Evolutionary conservation across 2,329 filamentous ascomycete genomes (phyloP).

Genomic region (Aspergillus amoenus): DNA sequence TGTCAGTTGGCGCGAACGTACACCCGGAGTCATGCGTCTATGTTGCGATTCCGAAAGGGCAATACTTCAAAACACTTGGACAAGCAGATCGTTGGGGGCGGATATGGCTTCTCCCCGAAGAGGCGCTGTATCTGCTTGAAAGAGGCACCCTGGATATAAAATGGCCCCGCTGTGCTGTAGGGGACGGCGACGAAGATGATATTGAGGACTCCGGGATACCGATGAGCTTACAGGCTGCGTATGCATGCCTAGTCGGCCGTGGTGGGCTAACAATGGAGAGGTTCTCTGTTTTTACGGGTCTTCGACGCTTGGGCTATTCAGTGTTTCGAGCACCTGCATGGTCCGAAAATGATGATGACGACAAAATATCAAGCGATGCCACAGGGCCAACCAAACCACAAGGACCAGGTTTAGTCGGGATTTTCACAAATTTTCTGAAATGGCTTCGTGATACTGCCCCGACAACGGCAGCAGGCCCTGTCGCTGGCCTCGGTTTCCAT

Average conservation of each 20-base stretch:
- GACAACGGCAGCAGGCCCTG: slow-evolving; percentile 45
- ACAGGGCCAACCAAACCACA: slow-evolving; percentile 10
- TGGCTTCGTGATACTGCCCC: slow-evolving; percentile 31
- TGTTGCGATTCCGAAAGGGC: slow-evolving; percentile 70
- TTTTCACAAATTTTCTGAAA: slow-evolving; percentile 33
- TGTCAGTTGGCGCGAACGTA: slow-evolving; percentile 19
- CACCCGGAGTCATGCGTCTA: slow-evolving; percentile 52
- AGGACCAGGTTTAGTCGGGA: slow-evolving; percentile 28
- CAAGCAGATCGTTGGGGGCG: slow-evolving; percentile 63
- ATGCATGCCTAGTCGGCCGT: slow-evolving; percentile 75
- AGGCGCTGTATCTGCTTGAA: slow-evolving; percentile 86
- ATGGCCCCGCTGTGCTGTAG: slow-evolving; percentile 62
- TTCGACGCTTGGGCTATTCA: slow-evolving; percentile 80
- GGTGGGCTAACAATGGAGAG: slow-evolving; percentile 68
- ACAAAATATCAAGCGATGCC: slow-evolving; percentile 9
- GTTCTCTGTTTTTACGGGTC: slow-evolving; percentile 82
- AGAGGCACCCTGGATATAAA: slow-evolving; percentile 82
- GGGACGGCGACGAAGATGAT: slow-evolving; percentile 25
- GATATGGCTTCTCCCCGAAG: slow-evolving; percentile 86
- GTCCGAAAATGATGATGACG: slow-evolving; percentile 33
- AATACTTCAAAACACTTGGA: slow-evolving; percentile 75
- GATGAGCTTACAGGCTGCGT: slow-evolving; percentile 87
- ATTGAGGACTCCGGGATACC: slow-evolving; percentile 68
- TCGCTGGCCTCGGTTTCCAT: slow-evolving; percentile 55
- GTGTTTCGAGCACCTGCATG: slow-evolving; percentile 68